A percentile compares a stretch with the other conserved stretches of the same genome.
phyloP scores from a whole-genome alignment of 2,329 filamentous ascomycete species.

The Triangularia verruculosa region DNA sequence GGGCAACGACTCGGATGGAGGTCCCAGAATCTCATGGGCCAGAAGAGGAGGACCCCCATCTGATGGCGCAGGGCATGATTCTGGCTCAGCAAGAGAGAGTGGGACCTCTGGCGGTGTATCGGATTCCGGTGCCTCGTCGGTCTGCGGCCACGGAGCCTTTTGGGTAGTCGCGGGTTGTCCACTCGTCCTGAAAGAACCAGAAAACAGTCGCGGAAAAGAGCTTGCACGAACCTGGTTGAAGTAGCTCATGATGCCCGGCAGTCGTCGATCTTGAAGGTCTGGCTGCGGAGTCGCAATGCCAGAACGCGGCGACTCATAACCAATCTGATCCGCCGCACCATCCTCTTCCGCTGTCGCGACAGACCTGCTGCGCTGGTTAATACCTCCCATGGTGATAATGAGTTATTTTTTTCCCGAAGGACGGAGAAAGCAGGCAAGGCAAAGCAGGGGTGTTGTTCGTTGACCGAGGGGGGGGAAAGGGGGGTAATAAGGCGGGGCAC shows the following conservation, averaged over 20 bases:
- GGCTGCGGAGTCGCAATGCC: constrained; percentile 91
- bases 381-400: constrained; percentile 40
- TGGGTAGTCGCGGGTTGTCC: constrained; percentile 29
- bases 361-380: constrained; percentile 56
- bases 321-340: constrained; percentile 66
- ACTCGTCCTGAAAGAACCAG: constrained; percentile 39
- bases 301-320: constrained; percentile 82
- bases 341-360: constrained; percentile 63
- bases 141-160: constrained; percentile 36
- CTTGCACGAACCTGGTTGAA: constrained; percentile 98
- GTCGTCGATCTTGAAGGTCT: constrained; percentile 88
- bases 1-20: constrained; percentile 31
- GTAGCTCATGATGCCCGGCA: constrained; percentile 95
- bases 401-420: constrained; percentile 21
- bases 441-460: constrained; percentile 15
- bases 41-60: constrained; percentile 35
- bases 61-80: constrained; percentile 23
- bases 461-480: constrained; percentile 18
- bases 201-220: constrained; percentile 57
- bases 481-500: constrained; percentile 23
- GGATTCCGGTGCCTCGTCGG: constrained; percentile 24
- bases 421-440: constrained; percentile 20
- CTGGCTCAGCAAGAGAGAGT: constrained; percentile 26
- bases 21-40: constrained; percentile 39
- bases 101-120: constrained; percentile 21